These are phyloP conservation scores for Saccharomycopsis javanensis DNA, from an alignment of 805 yeast species.

Conservation along the genomic window DNA sequence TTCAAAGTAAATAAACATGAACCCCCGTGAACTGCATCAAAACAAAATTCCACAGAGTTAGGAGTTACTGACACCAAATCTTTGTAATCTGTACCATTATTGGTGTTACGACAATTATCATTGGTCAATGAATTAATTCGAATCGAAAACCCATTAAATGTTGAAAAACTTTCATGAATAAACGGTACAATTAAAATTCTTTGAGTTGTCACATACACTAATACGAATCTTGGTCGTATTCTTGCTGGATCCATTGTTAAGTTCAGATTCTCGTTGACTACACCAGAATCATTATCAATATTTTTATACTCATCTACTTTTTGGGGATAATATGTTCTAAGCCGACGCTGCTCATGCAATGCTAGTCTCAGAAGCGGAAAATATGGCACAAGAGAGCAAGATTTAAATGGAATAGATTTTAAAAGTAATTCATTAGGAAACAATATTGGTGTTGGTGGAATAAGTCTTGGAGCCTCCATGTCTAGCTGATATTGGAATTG, in stretches of 20 bases:
- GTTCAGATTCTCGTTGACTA: background rate
- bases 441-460: slow-evolving; percentile 18
- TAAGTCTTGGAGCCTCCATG: background rate
- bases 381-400: slow-evolving; percentile 3
- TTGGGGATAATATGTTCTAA: background rate
- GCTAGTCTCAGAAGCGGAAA: slow-evolving; percentile 2
- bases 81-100: background rate
- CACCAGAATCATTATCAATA: background rate
- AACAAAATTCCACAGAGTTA: background rate
- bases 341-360: background rate
- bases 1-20: background rate
- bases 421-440: slow-evolving; percentile 18
- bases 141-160: background rate
- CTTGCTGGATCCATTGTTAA: background rate
- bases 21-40: background rate
- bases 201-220: background rate
- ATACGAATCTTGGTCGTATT: background rate
- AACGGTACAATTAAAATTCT: background rate
- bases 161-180: background rate
- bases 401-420: slow-evolving; percentile 18
- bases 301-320: background rate
- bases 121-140: background rate
- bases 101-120: background rate
- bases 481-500: background rate
- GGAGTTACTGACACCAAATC: background rate